Conservation (phyloP, 2,329 filamentous ascomycete genomes). For the Harringtonia lauricola region DNA sequence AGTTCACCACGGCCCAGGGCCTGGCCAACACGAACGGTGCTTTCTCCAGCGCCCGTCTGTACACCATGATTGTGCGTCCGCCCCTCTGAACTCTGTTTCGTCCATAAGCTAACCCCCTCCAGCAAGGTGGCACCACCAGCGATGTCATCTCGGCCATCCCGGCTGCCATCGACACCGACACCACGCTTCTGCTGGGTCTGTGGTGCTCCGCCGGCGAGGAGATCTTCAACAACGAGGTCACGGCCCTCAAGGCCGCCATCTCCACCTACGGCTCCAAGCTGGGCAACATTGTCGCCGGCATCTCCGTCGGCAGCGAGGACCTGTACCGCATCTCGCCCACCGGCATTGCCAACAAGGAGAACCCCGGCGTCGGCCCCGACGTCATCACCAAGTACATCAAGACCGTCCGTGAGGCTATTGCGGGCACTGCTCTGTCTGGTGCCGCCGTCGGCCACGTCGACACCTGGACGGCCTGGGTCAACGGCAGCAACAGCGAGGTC, state of each 20-base stretch:
- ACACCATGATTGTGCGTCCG: constrained; percentile 52
- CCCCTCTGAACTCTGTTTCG: background rate
- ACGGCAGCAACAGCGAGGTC: constrained; percentile 59
- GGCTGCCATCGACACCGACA: constrained; percentile 72
- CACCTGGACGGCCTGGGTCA: constrained; percentile 74
- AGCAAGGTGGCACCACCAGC: constrained; percentile 53
- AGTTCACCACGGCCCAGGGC: constrained; percentile 59
- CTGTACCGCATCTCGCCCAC: constrained; percentile 69
- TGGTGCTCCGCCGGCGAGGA: constrained; percentile 64
- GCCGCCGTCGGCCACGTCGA: constrained; percentile 72
- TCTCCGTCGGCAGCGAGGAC: constrained; percentile 81
- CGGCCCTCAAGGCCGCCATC: constrained; percentile 60
- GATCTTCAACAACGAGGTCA: constrained; percentile 60
- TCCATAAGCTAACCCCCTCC: background rate
- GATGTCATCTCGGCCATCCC: constrained; percentile 62
- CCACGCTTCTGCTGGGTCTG: constrained; percentile 67
- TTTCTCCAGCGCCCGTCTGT: constrained; percentile 59
- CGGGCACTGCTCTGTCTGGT: constrained; percentile 45
- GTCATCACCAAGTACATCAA: constrained; percentile 59
- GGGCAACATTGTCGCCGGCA: constrained; percentile 59
- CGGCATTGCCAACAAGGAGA: constrained; percentile 51
- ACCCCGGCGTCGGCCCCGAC: constrained; percentile 48
- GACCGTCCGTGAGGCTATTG: constrained; percentile 52
- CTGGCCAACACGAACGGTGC: constrained; percentile 45
- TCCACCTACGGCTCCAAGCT: constrained; percentile 56